Evolutionary conservation across 2,329 filamentous ascomycete genomes (phyloP).

Genomic region (Esteya vermicola): DNA sequence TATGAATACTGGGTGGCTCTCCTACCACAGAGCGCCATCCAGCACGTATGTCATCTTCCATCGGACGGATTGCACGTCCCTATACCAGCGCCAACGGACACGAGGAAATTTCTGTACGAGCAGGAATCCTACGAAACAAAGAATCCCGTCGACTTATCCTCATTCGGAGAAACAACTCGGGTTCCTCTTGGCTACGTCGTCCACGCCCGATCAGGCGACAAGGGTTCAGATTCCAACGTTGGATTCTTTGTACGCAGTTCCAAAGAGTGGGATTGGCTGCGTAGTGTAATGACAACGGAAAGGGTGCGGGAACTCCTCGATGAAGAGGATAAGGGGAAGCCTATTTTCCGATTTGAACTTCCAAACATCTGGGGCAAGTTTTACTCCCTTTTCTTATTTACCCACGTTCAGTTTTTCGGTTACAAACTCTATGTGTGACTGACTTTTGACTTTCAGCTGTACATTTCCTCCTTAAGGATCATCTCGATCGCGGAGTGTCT

Average conservation of each 20-base stretch:
- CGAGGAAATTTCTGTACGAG: constrained; percentile 3
- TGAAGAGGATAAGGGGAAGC: constrained; percentile 11
- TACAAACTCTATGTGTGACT: too few species aligned
- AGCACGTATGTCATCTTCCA: constrained; percentile 11
- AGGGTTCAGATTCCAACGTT: constrained; percentile 22
- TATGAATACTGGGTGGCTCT: constrained; percentile 14
- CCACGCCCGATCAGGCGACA: constrained; percentile 23
- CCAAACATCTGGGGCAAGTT: constrained; percentile 6
- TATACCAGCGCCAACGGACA: constrained; percentile 9
- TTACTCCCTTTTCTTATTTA: too few species aligned
- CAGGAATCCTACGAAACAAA: constrained; percentile 12
- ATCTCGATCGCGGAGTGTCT: constrained; percentile 28
- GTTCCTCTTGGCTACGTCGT: constrained; percentile 18
- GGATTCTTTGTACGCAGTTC: constrained; percentile 24
- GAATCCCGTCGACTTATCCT: constrained; percentile 9
- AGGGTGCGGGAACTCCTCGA: constrained; percentile 11
- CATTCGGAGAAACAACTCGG: constrained; percentile 13
- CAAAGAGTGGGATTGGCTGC: constrained; percentile 26
- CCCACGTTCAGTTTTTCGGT: too few species aligned
- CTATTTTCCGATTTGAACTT: constrained; percentile 9
- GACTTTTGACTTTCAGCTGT: too few species aligned
- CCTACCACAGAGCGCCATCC: constrained; percentile 13
- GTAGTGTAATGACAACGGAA: constrained; percentile 19
- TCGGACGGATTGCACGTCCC: constrained; percentile 11
- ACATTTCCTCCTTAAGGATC: constrained; percentile 27